Base-by-base conservation (phyloP, 2,329 filamentous ascomycete species). In the Cladosporium colombiae region DNA sequence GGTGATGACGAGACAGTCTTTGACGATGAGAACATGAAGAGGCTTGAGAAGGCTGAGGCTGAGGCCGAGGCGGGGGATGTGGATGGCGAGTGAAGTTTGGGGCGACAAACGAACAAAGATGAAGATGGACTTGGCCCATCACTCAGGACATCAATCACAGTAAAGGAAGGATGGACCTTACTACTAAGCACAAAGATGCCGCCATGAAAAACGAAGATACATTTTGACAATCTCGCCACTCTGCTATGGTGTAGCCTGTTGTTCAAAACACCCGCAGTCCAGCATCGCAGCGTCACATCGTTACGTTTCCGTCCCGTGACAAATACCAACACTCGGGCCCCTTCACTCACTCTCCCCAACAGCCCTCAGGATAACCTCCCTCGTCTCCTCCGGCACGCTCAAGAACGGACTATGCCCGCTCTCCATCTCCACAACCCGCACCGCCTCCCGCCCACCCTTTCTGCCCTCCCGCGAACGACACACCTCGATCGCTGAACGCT, bases 1-100 rank as follows among this genome's bases (percentile, higher is more conserved):
- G 81, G 83, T 1, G 89, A 95, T 25, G 81, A 83, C 1, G 89
- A 95, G 66, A 86, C 87, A 0, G 90, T 97, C 65, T 97, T 96
- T 78, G 89, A 89, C 69, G 81, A 88, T 2, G 84, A 84, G 5
- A 82, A 86, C 66, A 93, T 97, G 91, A 84, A 85, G 18, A 85
- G 88, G 68, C 83, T 91, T 64, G 84, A 94, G 73, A 89, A 90
- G 80, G 85, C 83, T 65, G 93, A 96, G 79, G 85, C 90, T 75
- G 91, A 95, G 75, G 86, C 87, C 37, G 94, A 91, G 89, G 91
- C 92, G 71, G 91, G 68, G 3, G 76, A 77, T 21, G 73, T 64
- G n/a, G 74, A 72, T 40, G 72, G 65, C 8, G 71, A 73, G 64
- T 72, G 61, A 63, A 21, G 27, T 5, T 31, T 6, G 8, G 18